phyloP scores from a whole-genome alignment of 2,329 filamentous ascomycete genomes.

The Aspergillus arachidicola region DNA sequence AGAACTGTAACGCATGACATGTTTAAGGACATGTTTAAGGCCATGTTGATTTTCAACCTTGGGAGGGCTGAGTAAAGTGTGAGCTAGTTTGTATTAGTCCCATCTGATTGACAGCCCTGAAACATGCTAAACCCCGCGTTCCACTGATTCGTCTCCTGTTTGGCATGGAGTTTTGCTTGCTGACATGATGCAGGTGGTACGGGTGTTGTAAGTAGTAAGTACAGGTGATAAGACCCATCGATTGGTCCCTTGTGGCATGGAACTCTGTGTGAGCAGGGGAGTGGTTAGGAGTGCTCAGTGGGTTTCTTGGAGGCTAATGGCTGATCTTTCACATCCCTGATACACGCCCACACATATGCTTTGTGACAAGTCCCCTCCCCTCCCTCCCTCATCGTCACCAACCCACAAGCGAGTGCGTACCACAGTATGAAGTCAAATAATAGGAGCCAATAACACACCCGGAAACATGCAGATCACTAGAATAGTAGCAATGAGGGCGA shows the following conservation, averaged over 20 bases:
- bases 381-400: not conserved
- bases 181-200: not conserved
- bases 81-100: not conserved
- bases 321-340: not conserved
- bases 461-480: not conserved
- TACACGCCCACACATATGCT: not conserved
- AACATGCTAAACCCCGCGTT: slow-evolving; percentile 10
- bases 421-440: not conserved
- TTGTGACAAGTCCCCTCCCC: not conserved
- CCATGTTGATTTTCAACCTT: not conserved
- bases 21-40: not conserved
- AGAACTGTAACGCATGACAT: not conserved
- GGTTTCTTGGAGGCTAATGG: not conserved
- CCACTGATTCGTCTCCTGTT: not conserved
- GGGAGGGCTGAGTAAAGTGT: not conserved
- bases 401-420: not conserved
- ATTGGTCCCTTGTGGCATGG: not conserved
- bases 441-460: not conserved
- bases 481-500: not conserved
- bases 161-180: not conserved
- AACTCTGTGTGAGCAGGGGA: not conserved
- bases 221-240: not conserved
- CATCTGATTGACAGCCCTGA: slow-evolving; percentile 4
- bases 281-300: not conserved
- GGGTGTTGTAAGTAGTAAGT: not conserved